phyloP scores from a whole-genome alignment of 1,139 yeast species.

The Magnusiomyces paraingens region DNA sequence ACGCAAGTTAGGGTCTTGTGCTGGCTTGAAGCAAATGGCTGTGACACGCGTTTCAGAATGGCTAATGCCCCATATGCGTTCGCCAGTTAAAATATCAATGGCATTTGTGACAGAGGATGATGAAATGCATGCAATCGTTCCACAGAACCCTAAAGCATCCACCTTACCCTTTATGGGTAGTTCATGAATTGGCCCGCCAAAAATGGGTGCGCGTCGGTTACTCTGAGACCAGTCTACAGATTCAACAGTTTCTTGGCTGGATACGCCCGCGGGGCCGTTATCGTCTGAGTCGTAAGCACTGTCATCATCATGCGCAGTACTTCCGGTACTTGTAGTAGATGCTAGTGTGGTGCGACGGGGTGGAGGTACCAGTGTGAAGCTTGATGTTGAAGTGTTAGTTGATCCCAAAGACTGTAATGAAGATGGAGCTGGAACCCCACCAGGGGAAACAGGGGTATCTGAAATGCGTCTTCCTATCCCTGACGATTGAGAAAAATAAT shows the following conservation, averaged over 20 bases:
- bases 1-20: slow-evolving; percentile 16
- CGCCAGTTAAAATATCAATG: slow-evolving; percentile 26
- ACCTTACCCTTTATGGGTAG: slow-evolving; percentile 27
- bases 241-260: slow-evolving; percentile 12
- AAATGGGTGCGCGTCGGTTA: slow-evolving; percentile 32
- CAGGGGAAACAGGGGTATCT: neutral
- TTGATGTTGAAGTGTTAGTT: slow-evolving; percentile 9
- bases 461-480: slow-evolving; percentile 1
- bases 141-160: slow-evolving; percentile 24
- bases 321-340: slow-evolving; percentile 7
- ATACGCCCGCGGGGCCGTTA: slow-evolving; percentile 3
- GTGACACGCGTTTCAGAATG: slow-evolving; percentile 28
- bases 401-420: neutral
- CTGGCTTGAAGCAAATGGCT: slow-evolving; percentile 23
- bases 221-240: slow-evolving; percentile 34
- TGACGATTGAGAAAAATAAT: slow-evolving; percentile 7
- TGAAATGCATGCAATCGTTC: slow-evolving; percentile 25
- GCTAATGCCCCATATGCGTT: slow-evolving; percentile 23
- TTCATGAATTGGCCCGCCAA: slow-evolving; percentile 27
- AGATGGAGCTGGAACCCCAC: neutral
- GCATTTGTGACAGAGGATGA: slow-evolving; percentile 24
- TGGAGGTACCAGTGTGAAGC: slow-evolving; percentile 2
- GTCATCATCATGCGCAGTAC: slow-evolving; percentile 6
- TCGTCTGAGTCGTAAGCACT: slow-evolving; percentile 19
- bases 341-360: slow-evolving; percentile 4